Base-by-base conservation (phyloP, 352 stramenopile species). In the Detonula confervacea region DNA sequence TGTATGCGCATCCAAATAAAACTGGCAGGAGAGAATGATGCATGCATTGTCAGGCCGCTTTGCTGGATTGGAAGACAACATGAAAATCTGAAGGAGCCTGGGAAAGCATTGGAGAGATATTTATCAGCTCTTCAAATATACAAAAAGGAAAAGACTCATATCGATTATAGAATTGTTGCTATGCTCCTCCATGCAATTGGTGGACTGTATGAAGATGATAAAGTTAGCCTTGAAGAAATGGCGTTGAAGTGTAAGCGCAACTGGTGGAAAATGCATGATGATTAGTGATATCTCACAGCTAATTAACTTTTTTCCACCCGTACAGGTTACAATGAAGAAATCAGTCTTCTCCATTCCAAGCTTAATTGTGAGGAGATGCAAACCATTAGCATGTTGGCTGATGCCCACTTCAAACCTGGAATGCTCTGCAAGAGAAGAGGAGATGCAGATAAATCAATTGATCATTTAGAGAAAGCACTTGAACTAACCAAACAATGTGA, bases 281-380 rank as follows among this genome's bases (percentile, higher is more conserved):
- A 12, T 49, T 42, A 46, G 27, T 12, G 24, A 11, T 12, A 42
- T 55, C 49, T 63, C 25, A 62, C n/a, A 35, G 47, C 30, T 37
- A 30, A 33, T 72, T 63, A 9, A 24, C 39, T 30, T 37, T 18
- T 64, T 0, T 56, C 54, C 33, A 49, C 63, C 1, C 12, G 60
- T 20, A 2, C 33, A 84, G 77, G 77, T 77, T 84, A 80, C 37
- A 77, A 30, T 35, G 75, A 87, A 77, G 77, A 79, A 66, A 84
- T 86, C n/a, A 65, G 69, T 25, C 42, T 88, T n/a, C 81, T 88
- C 69, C 18, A 70, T 51, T 81, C 70, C 37, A 86, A 83, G 49
- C 54, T 86, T 37, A 29, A 80, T 47, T 29, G 29, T 54, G 68
- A 75, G 20, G 57, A 83, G 7, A 56, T 18, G 47, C 49, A 81